Percentiles rank a stretch among this genome's conserved stretches.
These are phyloP conservation scores for Eutypa lata DNA, from an alignment of 2,329 filamentous ascomycete species.

Conservation along the genomic window DNA sequence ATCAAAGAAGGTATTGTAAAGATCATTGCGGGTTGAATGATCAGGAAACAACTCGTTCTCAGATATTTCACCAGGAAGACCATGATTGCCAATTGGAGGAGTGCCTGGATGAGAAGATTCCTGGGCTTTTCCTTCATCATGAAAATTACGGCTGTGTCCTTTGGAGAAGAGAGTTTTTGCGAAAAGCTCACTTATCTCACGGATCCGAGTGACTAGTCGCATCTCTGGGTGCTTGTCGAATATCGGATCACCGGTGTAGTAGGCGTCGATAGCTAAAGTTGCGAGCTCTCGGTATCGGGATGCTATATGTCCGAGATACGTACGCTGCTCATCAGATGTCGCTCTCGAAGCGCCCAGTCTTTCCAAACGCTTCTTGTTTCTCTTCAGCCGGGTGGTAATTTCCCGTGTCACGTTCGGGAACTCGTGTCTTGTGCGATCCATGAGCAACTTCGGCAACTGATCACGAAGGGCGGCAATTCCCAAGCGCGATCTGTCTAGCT, in stretches of 20 bases:
- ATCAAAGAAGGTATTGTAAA: neutral
- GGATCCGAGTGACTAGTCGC: conserved; percentile 36
- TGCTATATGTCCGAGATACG: conserved; percentile 32
- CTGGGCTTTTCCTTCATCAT: neutral
- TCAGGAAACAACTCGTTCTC: no score
- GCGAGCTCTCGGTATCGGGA: conserved; percentile 24
- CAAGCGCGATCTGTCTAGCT: conserved; percentile 12
- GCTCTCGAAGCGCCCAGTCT: conserved; percentile 29
- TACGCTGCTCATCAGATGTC: conserved; percentile 28
- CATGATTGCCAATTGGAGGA: no score
- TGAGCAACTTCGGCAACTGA: conserved; percentile 29
- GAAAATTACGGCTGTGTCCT: conserved; percentile 16
- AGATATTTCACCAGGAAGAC: no score
- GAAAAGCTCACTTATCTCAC: conserved; percentile 36
- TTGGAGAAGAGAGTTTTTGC: conserved; percentile 20
- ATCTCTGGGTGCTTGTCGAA: conserved; percentile 25
- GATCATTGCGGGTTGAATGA: conserved; percentile 3
- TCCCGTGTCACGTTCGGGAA: conserved; percentile 32
- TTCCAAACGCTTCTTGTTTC: conserved; percentile 12
- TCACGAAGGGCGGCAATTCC: conserved; percentile 31
- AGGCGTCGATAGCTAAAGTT: conserved; percentile 29
- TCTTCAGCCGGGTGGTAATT: conserved; percentile 14
- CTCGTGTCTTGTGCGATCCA: conserved; percentile 31
- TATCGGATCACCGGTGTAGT: conserved; percentile 29
- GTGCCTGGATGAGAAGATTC: no score